phyloP scores from a whole-genome alignment of 257 asterid genomes.

The Capsicum pubescens region DNA sequence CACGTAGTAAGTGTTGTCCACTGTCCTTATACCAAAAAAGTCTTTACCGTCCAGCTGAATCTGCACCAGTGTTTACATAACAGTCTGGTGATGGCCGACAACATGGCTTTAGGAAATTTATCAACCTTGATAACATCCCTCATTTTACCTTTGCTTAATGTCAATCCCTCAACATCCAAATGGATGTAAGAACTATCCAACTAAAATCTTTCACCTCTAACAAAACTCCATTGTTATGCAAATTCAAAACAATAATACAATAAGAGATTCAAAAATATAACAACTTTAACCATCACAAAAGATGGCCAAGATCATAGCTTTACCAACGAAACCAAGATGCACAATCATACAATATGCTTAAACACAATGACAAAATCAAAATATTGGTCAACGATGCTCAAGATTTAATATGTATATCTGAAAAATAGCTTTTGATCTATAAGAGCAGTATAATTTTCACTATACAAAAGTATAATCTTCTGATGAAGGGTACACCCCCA shows the following conservation, averaged over 20 bases:
- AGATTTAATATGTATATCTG: no score
- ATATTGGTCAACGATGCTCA: no score
- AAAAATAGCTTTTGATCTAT: no score
- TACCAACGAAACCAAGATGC: slow-evolving; percentile 7
- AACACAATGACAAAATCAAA: not conserved
- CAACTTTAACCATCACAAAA: slow-evolving; percentile 23
- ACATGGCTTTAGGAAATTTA: slow-evolving; percentile 54
- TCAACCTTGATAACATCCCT: slow-evolving; percentile 65
- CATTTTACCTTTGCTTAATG: slow-evolving; percentile 56
- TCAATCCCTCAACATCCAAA: slow-evolving; percentile 54
- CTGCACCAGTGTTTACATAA: slow-evolving; percentile 42
- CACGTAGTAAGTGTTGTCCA: slow-evolving; percentile 55
- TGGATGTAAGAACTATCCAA: slow-evolving; percentile 43
- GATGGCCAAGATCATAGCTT: slow-evolving; percentile 32
- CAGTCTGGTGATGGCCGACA: slow-evolving; percentile 47
- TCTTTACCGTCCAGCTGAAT: slow-evolving; percentile 54
- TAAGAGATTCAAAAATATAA: not conserved
- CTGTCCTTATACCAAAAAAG: slow-evolving; percentile 56
- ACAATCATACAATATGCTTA: not conserved
- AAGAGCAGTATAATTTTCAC: no score
- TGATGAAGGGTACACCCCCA: no score
- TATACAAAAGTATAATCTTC: no score
- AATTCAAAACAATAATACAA: not conserved
- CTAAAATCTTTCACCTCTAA: slow-evolving; percentile 1
- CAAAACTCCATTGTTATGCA: slow-evolving; percentile 29